Percentiles rank a stretch among this genome's conserved stretches.
These are phyloP conservation scores for Penicillium rolfsii DNA, from an alignment of 2,329 filamentous ascomycete genomes.

Conservation along the genomic window DNA sequence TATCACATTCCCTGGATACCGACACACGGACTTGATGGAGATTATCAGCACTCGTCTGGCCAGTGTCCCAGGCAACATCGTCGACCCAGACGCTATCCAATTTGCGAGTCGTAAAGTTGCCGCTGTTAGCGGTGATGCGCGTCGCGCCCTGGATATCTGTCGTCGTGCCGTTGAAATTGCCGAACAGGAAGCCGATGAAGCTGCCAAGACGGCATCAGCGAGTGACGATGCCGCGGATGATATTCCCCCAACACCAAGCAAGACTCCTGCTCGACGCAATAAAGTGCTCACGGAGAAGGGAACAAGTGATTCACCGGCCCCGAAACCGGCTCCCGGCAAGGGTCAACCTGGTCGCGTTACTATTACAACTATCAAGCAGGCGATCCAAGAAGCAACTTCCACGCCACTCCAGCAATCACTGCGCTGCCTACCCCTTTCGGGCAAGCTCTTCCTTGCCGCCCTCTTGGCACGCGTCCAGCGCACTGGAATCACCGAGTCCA, in stretches of 20 bases:
- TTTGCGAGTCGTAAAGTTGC: slow-evolving; percentile 97
- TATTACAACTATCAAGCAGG: slow-evolving; percentile 89
- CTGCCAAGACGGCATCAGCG: slow-evolving; percentile 23
- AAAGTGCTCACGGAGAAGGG: slow-evolving; percentile 24
- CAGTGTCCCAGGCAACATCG: slow-evolving; percentile 84
- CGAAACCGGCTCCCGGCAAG: slow-evolving; percentile 30
- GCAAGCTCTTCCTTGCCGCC: slow-evolving; percentile 84
- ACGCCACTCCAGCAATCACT: slow-evolving; percentile 90
- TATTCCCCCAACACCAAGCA: slow-evolving; percentile 51
- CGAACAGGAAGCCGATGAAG: slow-evolving; percentile 67
- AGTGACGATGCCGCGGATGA: slow-evolving; percentile 38
- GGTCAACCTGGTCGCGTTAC: slow-evolving; percentile 66
- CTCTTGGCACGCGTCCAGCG: slow-evolving; percentile 77
- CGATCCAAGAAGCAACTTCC: slow-evolving; percentile 92
- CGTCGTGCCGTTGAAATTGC: slow-evolving; percentile 92
- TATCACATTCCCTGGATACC: slow-evolving; percentile 97
- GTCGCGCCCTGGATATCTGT: slow-evolving; percentile 92
- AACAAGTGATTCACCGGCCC: slow-evolving; percentile 18
- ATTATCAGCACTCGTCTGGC: slow-evolving; percentile 95
- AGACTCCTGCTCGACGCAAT: slow-evolving; percentile 40
- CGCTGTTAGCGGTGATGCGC: slow-evolving; percentile 90
- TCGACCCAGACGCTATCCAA: slow-evolving; percentile 90
- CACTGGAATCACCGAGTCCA: slow-evolving; percentile 83
- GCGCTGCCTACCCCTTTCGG: slow-evolving; percentile 75
- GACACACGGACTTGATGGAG: slow-evolving; percentile 93